Percentiles rank a stretch among this genome's conserved stretches.
Conservation (phyloP, 345 rosid species). For the Euphorbia tirucalli region DNA sequence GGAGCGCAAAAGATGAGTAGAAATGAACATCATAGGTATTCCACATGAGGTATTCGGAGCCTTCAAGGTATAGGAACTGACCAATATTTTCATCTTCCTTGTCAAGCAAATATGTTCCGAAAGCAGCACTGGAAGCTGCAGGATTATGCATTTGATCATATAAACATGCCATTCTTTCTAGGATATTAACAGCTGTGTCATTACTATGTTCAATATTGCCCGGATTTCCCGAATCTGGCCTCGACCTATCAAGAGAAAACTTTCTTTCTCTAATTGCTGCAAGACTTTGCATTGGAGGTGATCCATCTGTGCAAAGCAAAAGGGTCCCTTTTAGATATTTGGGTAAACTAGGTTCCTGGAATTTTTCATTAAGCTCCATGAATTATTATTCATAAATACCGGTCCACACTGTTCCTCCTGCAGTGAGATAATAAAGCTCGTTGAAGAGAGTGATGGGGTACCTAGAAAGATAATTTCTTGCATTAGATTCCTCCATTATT, state of each 20-base stretch:
- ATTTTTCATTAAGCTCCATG: too few species aligned
- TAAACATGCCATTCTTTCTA: conserved; percentile 52
- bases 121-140: conserved; percentile 18
- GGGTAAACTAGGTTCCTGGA: background rate
- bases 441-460: conserved; percentile 83
- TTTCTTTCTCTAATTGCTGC: conserved; percentile 49
- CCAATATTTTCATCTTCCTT: conserved; percentile 19
- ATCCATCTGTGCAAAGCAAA: conserved; percentile 56
- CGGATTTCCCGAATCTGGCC: conserved; percentile 33
- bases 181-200: conserved; percentile 54
- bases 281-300: conserved; percentile 66
- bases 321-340: background rate
- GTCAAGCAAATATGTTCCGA: conserved; percentile 23
- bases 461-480: conserved; percentile 33
- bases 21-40: conserved; percentile 81
- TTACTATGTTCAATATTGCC: conserved; percentile 16
- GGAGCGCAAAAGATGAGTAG: conserved; percentile 72
- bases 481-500: background rate
- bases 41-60: conserved; percentile 67
- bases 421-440: conserved; percentile 88
- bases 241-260: conserved; percentile 69
- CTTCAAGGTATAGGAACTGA: conserved; percentile 68
- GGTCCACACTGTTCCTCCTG: conserved; percentile 95
- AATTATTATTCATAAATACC: conserved; percentile 32
- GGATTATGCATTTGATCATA: conserved; percentile 18